Base-by-base conservation (phyloP, 164 flowering plant genomes). In the Vitis amurensis region DNA sequence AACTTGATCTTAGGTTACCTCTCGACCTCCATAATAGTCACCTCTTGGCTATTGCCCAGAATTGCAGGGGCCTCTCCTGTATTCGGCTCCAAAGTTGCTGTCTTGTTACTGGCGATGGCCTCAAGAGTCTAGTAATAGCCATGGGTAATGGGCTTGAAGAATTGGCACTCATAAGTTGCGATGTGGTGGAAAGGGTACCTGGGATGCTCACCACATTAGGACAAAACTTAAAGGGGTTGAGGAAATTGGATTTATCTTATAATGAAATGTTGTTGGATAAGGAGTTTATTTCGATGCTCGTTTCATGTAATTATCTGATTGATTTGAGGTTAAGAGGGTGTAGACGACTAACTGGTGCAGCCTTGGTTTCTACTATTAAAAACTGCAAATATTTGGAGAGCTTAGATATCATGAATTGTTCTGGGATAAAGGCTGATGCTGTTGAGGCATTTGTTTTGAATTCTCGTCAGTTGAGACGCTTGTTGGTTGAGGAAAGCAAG, bases 51-150 rank as follows among this genome's bases (percentile, higher is more conserved):
- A 52, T 85, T 27, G 86, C 90, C 0, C 59, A 66, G 71, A 85
- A 74, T 75, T 83, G 86, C 61, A 56, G 79, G 30, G 70, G 68
- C n/a, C 79, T 94, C 11, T 64, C 68, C 10, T 76, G 77, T 74
- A 77, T 94, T 10, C 60, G 86, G 71, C 80, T 94, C 11, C 89
- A 88, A 69, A 94, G 96, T 50, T 94, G 98, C 60, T 91, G 91
- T 73, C 83, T 94, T 29, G 84, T 91, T 13, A 90, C 82, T 4
- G 97, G 97, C 19, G 86, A 86, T 44, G 94, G 92, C 3, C 82
- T 90, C 4, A 84, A 72, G 63, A 64, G 70, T 13, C 71, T 89
- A 13, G 85, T 81, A 17, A 61, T 72, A 1, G 82, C 86, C 49
- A 15, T 83, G 74, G 57, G 77, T 29, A 13, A 61, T 14, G 61